phyloP scores from a whole-genome alignment of 2,329 filamentous ascomycete genomes.

The Coniochaeta sp. region DNA sequence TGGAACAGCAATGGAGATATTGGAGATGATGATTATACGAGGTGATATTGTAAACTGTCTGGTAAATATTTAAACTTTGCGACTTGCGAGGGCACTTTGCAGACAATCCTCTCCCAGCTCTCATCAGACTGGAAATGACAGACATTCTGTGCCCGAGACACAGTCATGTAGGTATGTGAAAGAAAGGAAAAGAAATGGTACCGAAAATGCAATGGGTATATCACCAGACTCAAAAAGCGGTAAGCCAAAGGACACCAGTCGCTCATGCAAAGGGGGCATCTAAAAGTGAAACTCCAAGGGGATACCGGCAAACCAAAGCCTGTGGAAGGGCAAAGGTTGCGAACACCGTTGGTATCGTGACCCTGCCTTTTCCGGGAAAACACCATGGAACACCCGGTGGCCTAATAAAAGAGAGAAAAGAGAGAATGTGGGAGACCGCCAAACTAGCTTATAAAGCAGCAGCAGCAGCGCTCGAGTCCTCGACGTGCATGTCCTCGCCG shows the following conservation, averaged over 20 bases:
- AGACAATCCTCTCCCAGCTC: neutral
- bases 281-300: neutral
- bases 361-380: neutral
- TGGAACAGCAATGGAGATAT: too few relatives aligned
- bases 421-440: neutral
- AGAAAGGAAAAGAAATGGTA: neutral
- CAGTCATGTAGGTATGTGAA: too few relatives aligned
- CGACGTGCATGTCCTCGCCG: neutral
- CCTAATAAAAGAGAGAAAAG: neutral
- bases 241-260: neutral
- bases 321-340: neutral
- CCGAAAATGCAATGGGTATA: slow-evolving; percentile 1
- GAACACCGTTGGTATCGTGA: neutral
- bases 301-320: neutral
- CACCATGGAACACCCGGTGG: neutral
- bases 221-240: neutral
- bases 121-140: neutral
- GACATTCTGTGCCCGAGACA: neutral
- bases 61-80: neutral
- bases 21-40: neutral
- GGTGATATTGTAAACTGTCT: neutral
- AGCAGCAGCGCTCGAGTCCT: neutral
- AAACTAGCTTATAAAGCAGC: neutral
- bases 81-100: neutral
- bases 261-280: neutral